A percentile compares a stretch with the other conserved stretches of the same genome.
phyloP scores from a whole-genome alignment of 345 rosid genomes.

The Citrus inodora region DNA sequence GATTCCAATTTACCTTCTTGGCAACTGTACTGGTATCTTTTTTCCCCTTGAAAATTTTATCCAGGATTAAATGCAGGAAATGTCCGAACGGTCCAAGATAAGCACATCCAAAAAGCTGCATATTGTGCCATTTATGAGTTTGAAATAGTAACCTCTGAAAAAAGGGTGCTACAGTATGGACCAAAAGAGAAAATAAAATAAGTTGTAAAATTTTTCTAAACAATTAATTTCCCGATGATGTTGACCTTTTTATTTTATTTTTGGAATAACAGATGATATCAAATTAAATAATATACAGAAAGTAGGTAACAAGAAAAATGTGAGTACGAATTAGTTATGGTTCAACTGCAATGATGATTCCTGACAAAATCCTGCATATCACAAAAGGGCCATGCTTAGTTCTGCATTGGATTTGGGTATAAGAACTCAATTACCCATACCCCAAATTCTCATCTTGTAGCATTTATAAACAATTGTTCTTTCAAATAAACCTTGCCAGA shows the following conservation, averaged over 20 bases:
- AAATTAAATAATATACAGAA: background rate
- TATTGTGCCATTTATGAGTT: background rate
- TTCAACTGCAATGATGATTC: background rate
- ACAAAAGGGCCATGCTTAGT: background rate
- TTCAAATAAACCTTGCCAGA: background rate
- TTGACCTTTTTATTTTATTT: no score
- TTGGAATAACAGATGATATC: no score
- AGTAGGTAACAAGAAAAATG: background rate
- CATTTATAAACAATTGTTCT: background rate
- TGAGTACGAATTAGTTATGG: background rate
- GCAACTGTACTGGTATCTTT: constrained; percentile 82
- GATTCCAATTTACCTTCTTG: constrained; percentile 58
- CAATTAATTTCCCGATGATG: background rate
- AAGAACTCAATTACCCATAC: background rate
- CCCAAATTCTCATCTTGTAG: background rate
- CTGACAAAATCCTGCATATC: background rate
- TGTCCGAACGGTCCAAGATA: constrained; percentile 91
- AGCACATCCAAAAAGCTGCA: constrained; percentile 76
- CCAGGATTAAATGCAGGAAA: constrained; percentile 62
- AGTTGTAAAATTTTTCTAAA: background rate
- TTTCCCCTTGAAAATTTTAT: constrained; percentile 87
- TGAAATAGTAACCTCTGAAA: no score
- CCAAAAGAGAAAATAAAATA: no score
- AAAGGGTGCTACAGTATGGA: background rate
- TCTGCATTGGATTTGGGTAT: background rate